These are phyloP conservation scores for Penicillium sp. DNA, from an alignment of 2,329 filamentous ascomycete genomes.

Conservation along the genomic window DNA sequence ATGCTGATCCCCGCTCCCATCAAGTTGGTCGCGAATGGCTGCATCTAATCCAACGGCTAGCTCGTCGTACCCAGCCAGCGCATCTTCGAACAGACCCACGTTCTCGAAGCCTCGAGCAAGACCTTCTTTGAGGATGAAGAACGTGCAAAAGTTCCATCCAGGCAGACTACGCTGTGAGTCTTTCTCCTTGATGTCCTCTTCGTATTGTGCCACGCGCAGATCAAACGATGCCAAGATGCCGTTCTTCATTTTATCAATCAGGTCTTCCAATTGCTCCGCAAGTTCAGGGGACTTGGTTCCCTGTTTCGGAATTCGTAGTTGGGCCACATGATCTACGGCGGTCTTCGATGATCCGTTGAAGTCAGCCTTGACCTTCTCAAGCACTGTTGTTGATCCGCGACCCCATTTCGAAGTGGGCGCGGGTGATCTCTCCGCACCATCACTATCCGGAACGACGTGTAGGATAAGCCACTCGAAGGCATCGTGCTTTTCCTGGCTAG, in stretches of 20 bases:
- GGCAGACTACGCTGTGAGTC: conserved; percentile 83
- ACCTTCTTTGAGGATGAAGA: conserved; percentile 96
- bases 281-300: conserved; percentile 73
- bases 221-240: conserved; percentile 90
- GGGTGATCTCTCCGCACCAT: conserved; percentile 63
- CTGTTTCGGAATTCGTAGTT: conserved; percentile 70
- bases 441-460: conserved; percentile 84
- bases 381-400: conserved; percentile 73
- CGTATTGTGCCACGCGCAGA: conserved; percentile 85
- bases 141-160: conserved; percentile 99
- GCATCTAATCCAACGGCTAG: conserved; percentile 83
- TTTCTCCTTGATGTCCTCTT: conserved; percentile 94
- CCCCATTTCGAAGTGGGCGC: conserved; percentile 72
- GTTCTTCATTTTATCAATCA: conserved; percentile 83
- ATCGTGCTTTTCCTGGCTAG: conserved; percentile 86
- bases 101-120: conserved; percentile 92
- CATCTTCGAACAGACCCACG: conserved; percentile 93
- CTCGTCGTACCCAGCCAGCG: conserved; percentile 91
- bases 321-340: conserved; percentile 74
- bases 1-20: conserved; percentile 64
- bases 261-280: conserved; percentile 78
- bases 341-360: conserved; percentile 80
- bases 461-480: conserved; percentile 94
- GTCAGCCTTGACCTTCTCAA: conserved; percentile 87
- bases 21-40: conserved; percentile 73